Percentiles rank a stretch among this genome's conserved stretches.
These are phyloP conservation scores for Malus orientalis DNA, from an alignment of 306 rosid species.

Conservation along the genomic window DNA sequence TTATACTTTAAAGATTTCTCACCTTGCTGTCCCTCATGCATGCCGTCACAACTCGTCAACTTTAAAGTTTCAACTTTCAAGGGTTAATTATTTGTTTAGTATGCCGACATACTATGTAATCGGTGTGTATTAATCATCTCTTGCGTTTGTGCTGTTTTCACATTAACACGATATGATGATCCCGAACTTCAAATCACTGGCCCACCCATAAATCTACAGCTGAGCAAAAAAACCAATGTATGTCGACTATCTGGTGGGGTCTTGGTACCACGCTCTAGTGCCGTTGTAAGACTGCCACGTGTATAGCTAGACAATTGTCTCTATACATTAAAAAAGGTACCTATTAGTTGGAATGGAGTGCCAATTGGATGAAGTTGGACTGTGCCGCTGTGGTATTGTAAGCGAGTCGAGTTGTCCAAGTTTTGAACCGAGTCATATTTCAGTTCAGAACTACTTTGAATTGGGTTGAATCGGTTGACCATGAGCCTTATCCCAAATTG, in stretches of 20 bases:
- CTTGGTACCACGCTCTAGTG: constrained; percentile 2
- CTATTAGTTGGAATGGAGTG: not conserved
- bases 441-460: not conserved
- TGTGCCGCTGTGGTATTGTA: not conserved
- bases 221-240: not conserved
- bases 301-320: not conserved
- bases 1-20: constrained; percentile 63
- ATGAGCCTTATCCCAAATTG: not conserved
- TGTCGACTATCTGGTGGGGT: not conserved
- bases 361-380: not conserved
- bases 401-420: not conserved
- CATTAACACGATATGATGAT: not conserved
- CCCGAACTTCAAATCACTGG: not conserved
- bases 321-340: not conserved
- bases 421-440: not conserved
- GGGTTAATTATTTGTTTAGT: no score
- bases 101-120: not conserved
- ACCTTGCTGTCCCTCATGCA: constrained; percentile 33
- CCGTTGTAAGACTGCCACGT: constrained; percentile 8
- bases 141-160: not conserved
- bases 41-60: no score
- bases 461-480: not conserved
- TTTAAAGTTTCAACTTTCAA: no score
- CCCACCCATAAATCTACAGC: not conserved
- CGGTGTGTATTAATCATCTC: no score